phyloP scores from a whole-genome alignment of 495 filamentous ascomycete species.

The Penicillium simplicissimum region DNA sequence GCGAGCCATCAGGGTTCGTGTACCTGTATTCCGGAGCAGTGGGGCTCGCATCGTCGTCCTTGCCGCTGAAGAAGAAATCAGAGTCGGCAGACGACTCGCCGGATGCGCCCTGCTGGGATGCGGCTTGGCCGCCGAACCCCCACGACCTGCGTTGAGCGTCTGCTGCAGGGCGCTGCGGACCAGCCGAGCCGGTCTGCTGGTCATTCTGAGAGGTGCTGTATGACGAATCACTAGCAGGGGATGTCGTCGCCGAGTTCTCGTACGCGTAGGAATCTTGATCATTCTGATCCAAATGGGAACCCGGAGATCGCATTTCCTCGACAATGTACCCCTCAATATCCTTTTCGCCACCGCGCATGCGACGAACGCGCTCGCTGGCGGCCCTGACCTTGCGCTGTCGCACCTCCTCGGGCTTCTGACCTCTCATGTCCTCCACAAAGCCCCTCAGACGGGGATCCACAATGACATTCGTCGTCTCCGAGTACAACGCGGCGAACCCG shows the following conservation, averaged over 20 bases:
- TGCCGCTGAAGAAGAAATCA: conserved; percentile 32
- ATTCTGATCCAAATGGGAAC: background rate
- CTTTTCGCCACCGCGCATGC: conserved; percentile 10
- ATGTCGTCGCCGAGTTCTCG: conserved; percentile 1
- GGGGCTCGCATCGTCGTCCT: conserved; percentile 44
- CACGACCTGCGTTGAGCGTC: conserved; percentile 2
- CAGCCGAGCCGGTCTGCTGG: background rate
- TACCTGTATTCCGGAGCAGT: conserved; percentile 38
- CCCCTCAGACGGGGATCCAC: conserved; percentile 32
- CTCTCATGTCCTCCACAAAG: conserved; percentile 23
- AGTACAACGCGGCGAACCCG: conserved; percentile 9
- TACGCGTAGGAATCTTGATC: conserved; percentile 13
- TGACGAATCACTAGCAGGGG: conserved; percentile 8
- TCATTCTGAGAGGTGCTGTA: background rate
- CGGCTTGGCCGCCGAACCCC: background rate
- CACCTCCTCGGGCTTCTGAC: conserved; percentile 26
- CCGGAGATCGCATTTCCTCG: background rate
- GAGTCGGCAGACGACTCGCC: conserved; percentile 11
- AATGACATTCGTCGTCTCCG: conserved; percentile 17
- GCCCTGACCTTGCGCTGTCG: conserved; percentile 26
- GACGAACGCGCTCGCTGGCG: conserved; percentile 15
- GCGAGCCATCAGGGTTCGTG: conserved; percentile 16
- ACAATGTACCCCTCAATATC: conserved; percentile 9
- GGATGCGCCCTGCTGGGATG: background rate
- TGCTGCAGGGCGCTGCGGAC: background rate